Evolutionary conservation across 352 stramenopile genomes (phyloP), one percentile per base, ranked within the genome.

Genomic region (Achlya hypogyna): DNA sequence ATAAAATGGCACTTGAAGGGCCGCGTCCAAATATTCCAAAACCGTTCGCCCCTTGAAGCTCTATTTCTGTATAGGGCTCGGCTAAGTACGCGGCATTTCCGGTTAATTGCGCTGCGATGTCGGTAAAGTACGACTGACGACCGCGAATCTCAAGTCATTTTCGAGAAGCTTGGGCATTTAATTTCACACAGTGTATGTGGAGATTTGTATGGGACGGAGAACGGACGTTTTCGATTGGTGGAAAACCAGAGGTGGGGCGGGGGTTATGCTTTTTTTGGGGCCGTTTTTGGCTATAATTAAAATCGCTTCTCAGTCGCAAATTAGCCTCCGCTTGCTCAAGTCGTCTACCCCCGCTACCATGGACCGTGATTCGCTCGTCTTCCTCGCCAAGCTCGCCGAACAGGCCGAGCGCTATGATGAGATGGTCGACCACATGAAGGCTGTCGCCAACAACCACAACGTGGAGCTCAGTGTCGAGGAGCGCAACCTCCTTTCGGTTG

Each of bases 381-480:
- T 88, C 76, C 79, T 95, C 58, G 84, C 86, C 63, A 89, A 88
- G 75, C 74, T 92, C 40, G 84, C 78, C 66, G 84, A 92, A 70
- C 84, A 91, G 72, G 84, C 84, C 52, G 82, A 91, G 62, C 82
- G 87, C 53, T 96, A 95, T 69, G 88, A 97, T 72, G 89, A 97
- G 71, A 97, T 97, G 88, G 91, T 97, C 23, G 79, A 96, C 73
- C 89, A 98, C 87, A 99, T 99, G 92, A 99, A 99, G 89, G 81
- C 93, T n/a, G 95, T 99, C 58, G 96, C 96, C 64, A 88, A 96
- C 76, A 92, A 97, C 78, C 88, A 90, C 70, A 92, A 98, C 78
- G 81, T 86, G 56, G 95, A 99, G 78, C 89, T 99, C 53, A 98
- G 95, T 9, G 96, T 99, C n/a, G 97, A 99, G 78, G 97, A 99